These are phyloP conservation scores for Aspergillus sergii DNA, from an alignment of 2,329 filamentous ascomycete species.

Conservation along the genomic window DNA sequence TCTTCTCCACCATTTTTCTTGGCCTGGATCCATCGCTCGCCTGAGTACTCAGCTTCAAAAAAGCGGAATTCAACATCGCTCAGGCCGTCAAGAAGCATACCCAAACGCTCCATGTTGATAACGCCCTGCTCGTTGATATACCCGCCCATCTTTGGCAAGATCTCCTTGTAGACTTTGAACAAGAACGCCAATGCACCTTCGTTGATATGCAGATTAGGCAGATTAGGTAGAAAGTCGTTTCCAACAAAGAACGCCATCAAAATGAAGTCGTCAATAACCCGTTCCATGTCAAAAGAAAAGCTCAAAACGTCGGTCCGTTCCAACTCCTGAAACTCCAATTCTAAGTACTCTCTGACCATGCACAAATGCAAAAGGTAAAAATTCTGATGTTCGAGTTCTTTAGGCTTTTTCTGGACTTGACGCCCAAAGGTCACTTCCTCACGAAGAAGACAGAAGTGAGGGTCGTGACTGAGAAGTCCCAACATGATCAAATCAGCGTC, in stretches of 20 bases:
- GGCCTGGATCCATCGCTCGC: conserved; percentile 88
- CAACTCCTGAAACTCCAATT: conserved; percentile 94
- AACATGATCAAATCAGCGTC: conserved; percentile 99
- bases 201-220: conserved; percentile 96
- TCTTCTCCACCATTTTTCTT: conserved; percentile 75
- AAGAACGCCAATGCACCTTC: conserved; percentile 95
- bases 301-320: conserved; percentile 70
- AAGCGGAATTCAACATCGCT: conserved; percentile 88
- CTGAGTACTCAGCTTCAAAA: conserved; percentile 86
- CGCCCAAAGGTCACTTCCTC: conserved; percentile 98
- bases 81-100: conserved; percentile 77
- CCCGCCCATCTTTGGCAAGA: conserved; percentile 82
- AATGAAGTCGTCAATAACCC: conserved; percentile 98
- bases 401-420: conserved; percentile 82
- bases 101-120: conserved; percentile 82
- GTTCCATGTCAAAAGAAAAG: conserved; percentile 90
- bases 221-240: conserved; percentile 97
- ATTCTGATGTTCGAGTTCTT: conserved; percentile 97
- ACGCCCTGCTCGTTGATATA: conserved; percentile 96
- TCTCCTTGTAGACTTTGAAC: conserved; percentile 94
- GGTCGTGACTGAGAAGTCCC: conserved; percentile 93
- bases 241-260: conserved; percentile 99
- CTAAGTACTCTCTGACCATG: conserved; percentile 95
- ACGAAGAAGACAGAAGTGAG: conserved; percentile 94
- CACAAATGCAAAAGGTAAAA: conserved; percentile 97